A percentile compares a stretch with the other conserved stretches of the same genome.
phyloP scores from a whole-genome alignment of 164 flowering plant genomes.

The Houttuynia cordata region DNA sequence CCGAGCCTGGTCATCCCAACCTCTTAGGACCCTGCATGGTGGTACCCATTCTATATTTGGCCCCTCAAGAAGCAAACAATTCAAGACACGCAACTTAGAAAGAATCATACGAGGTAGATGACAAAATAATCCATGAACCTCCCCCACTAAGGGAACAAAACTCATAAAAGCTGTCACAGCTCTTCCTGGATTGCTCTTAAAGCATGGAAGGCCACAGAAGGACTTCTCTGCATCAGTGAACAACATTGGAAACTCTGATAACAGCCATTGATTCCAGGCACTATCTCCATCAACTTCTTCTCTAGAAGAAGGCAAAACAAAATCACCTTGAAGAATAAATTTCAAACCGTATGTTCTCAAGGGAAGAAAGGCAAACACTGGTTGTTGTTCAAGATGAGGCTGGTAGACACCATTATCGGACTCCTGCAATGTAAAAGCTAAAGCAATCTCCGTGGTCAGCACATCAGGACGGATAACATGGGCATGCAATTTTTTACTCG shows the following conservation, averaged over 20 bases:
- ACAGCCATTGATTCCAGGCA: constrained; percentile 94
- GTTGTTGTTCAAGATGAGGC: constrained; percentile 57
- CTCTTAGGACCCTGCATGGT: constrained; percentile 75
- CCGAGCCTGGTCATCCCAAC: constrained; percentile 63
- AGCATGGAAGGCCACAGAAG: constrained; percentile 73
- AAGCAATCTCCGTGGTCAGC: constrained; percentile 68
- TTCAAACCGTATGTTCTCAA: constrained; percentile 85
- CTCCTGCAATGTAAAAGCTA: constrained; percentile 74
- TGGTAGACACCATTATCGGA: constrained; percentile 33
- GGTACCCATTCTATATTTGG: constrained; percentile 55
- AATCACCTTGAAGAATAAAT: constrained; percentile 94
- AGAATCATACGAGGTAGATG: constrained; percentile 77
- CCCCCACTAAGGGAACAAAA: constrained; percentile 90
- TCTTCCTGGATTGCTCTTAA: constrained; percentile 47
- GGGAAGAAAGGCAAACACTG: constrained; percentile 96
- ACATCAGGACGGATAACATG: constrained; percentile 46
- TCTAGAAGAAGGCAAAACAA: constrained; percentile 89
- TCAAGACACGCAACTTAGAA: constrained; percentile 54
- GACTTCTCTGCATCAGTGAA: constrained; percentile 64
- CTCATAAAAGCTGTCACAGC: constrained; percentile 77
- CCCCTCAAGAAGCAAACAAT: constrained; percentile 82
- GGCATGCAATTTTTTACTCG: constrained; percentile 41
- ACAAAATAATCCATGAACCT: constrained; percentile 92
- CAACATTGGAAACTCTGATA: constrained; percentile 73
- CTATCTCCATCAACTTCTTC: constrained; percentile 94